Evolutionary conservation across 83 land plant genomes (phyloP).

Genomic region (Larix sibirica): DNA sequence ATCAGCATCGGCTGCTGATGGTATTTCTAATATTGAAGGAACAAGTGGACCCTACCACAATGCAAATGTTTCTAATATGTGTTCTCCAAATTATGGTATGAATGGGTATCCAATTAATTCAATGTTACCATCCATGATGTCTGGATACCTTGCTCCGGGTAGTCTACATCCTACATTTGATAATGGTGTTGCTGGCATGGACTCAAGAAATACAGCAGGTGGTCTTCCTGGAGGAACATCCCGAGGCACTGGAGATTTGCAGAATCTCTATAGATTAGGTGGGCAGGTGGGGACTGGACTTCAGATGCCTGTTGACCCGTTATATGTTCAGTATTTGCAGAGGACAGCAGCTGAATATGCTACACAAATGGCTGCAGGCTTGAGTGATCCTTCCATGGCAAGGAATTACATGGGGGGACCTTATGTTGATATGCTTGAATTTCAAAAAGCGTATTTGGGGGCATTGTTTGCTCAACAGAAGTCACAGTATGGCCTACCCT

Average conservation of each 20-base stretch:
- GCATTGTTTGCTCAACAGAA: slow-evolving; percentile 65
- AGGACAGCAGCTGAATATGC: slow-evolving; percentile 50
- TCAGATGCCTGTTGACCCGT: slow-evolving; percentile 49
- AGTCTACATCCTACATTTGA: slow-evolving; percentile 60
- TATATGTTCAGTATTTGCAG: slow-evolving; percentile 52
- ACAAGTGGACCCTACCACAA: slow-evolving; percentile 48
- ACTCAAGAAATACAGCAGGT: slow-evolving; percentile 39
- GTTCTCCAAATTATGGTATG: slow-evolving; percentile 56
- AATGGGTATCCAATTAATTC: slow-evolving; percentile 48
- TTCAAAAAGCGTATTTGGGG: slow-evolving; percentile 65
- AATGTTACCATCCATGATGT: slow-evolving; percentile 42
- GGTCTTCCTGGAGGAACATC: slow-evolving; percentile 41
- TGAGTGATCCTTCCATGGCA: slow-evolving; percentile 36
- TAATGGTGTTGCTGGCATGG: slow-evolving; percentile 46
- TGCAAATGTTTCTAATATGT: slow-evolving; percentile 37
- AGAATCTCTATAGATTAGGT: slow-evolving; percentile 30
- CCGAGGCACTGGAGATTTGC: slow-evolving; percentile 39
- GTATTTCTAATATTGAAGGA: slow-evolving; percentile 36
- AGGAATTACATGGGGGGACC: slow-evolving; percentile 40
- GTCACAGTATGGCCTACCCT: slow-evolving; percentile 55
- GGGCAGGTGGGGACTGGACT: slow-evolving; percentile 37
- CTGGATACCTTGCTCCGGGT: slow-evolving; percentile 42
- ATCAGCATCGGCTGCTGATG: slow-evolving; percentile 28
- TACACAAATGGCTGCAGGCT: slow-evolving; percentile 27
- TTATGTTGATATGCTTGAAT: slow-evolving; percentile 50